phyloP scores from a whole-genome alignment of 148 eudicot species.

The Chenopodium quinoa region DNA sequence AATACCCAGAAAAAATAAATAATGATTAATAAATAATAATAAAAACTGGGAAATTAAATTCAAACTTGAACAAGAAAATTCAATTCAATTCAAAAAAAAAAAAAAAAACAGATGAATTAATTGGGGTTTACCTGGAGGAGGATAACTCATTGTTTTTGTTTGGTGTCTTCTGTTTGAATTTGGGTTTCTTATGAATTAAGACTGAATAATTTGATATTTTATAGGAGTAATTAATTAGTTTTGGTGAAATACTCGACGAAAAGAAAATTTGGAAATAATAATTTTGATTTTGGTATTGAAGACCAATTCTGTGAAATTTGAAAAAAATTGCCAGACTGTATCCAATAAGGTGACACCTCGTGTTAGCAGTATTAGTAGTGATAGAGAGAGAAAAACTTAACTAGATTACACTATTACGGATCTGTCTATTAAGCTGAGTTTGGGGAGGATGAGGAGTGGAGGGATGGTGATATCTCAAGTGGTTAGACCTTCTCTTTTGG shows the following conservation, averaged over 20 bases:
- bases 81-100: neutral
- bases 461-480: too few relatives aligned
- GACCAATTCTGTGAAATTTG: too few relatives aligned
- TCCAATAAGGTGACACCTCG: neutral
- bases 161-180: neutral
- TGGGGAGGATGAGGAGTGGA: too few relatives aligned
- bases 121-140: conserved; percentile 21
- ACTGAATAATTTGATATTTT: too few relatives aligned
- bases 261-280: neutral
- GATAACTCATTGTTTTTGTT: conserved; percentile 24
- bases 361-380: neutral
- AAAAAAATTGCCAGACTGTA: neutral
- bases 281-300: too few relatives aligned
- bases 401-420: too few relatives aligned
- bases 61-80: neutral
- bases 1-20: neutral
- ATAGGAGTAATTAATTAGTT: too few relatives aligned
- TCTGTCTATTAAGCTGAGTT: too few relatives aligned
- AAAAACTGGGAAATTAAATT: neutral
- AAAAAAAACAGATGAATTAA: neutral
- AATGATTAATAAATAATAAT: too few relatives aligned
- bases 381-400: too few relatives aligned
- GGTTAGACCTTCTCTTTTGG: too few relatives aligned
- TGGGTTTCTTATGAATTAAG: neutral
- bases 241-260: neutral